These are phyloP conservation scores for Suillus decipiens DNA, from an alignment of 768 basidiomycete species.

Conservation along the genomic window DNA sequence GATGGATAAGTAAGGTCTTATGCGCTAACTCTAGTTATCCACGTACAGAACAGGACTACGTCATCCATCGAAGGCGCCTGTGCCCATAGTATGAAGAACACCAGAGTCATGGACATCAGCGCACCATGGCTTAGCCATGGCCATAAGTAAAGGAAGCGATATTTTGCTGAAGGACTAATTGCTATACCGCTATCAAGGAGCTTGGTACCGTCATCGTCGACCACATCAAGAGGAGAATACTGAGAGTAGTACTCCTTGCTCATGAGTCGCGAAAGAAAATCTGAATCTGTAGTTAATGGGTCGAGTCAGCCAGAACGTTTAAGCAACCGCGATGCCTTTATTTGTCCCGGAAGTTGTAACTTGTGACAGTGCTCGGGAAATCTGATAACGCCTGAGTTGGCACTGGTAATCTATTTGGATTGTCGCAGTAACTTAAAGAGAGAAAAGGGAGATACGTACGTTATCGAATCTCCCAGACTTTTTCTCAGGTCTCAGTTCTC, in stretches of 20 bases:
- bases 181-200: neutral
- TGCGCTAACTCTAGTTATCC: neutral
- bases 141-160: neutral
- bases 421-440: too few species aligned
- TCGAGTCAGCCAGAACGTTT: neutral
- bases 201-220: neutral
- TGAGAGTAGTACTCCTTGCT: neutral
- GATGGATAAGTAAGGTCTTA: neutral
- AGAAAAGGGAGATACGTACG: neutral
- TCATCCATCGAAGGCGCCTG: neutral
- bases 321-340: neutral
- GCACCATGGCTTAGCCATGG: conserved; percentile 11
- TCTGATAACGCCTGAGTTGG: neutral
- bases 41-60: neutral
- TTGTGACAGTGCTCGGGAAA: too few species aligned
- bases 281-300: neutral
- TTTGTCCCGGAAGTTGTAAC: neutral
- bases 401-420: neutral
- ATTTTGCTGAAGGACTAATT: neutral
- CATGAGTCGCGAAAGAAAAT: neutral
- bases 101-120: neutral
- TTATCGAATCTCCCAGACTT: neutral
- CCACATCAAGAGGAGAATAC: neutral
- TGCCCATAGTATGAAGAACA: conserved; percentile 15
- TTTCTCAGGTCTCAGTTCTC: neutral